Percentiles rank a stretch among this genome's conserved stretches.
Conservation (phyloP, 257 asterid genomes). For the Parsonsia alboflavescens region DNA sequence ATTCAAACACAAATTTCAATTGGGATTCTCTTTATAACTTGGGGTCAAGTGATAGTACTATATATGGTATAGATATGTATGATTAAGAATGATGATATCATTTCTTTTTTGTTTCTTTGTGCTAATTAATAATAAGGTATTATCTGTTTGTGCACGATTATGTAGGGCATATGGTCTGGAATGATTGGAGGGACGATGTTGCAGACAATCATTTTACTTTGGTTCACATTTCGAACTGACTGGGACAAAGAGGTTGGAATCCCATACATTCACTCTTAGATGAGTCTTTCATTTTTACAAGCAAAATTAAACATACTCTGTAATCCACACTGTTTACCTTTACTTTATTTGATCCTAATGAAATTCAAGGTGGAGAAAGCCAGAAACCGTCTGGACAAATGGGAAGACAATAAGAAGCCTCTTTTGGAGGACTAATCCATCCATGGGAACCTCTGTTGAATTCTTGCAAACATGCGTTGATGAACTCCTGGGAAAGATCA, state of each 20-base stretch:
- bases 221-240: conserved; percentile 67
- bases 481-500: too few species aligned
- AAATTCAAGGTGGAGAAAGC: conserved; percentile 68
- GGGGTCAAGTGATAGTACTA: not conserved
- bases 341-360: not conserved
- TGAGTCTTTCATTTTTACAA: too few species aligned
- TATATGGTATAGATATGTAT: too few species aligned
- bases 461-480: too few species aligned
- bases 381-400: conserved; percentile 45
- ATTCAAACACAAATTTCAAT: too few species aligned
- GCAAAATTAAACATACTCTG: not conserved
- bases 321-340: too few species aligned
- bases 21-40: too few species aligned
- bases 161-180: conserved; percentile 83
- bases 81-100: too few species aligned
- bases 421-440: conserved; percentile 23
- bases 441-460: not conserved
- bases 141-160: too few species aligned
- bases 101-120: too few species aligned
- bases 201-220: conserved; percentile 73
- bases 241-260: conserved; percentile 68
- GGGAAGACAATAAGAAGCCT: conserved; percentile 53
- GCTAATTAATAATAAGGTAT: conserved; percentile 25
- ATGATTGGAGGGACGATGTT: conserved; percentile 84
- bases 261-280: not conserved